Evolutionary conservation across 2,329 filamentous ascomycete species (phyloP), one percentile per base, ranked within the genome.

Genomic region (Phyllosticta citriasiana): DNA sequence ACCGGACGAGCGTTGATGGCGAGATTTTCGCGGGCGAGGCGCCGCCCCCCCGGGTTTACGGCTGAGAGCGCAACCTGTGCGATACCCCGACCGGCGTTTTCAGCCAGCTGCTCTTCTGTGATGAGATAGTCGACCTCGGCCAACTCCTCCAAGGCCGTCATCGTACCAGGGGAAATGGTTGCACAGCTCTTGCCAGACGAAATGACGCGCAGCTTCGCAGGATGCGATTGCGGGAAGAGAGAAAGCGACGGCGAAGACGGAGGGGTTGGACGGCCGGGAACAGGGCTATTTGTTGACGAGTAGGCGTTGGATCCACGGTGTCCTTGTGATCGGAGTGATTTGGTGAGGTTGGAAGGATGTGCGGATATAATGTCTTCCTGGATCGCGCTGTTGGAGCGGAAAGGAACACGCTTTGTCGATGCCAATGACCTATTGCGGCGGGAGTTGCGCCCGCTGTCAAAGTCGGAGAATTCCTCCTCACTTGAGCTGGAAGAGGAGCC

Each of bases 91-190:
- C 89, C 93, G 1, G 92, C 89, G 70, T 93, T 97, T 70, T 97
- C 94, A 0, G 90, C 87, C 78, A 97, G 90, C 73, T 97, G 87
- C 59, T 94, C 90, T 71, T 96, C 91, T 0, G 87, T 89, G 55
- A 97, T 80, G 4, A 91, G 91, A 62, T 95, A 84, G 66, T 97
- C 91, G 52, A 89, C 88, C 63, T 91, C 87, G 0, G 92, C 91
- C 61, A 95, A 89, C 68, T 94, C 92, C 74, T 97, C 94, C 1
- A 97, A 83, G 64, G 94, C 93, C 27, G 96, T 83, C 84, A 97
- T 94, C 70, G 96, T 91, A 50, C 94, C 78, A 5, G 93, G 84
- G 53, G 80, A 82, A 56, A 86, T 78, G 6, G 80, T 80, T 33
- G 83, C 80, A 64, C 84, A 86, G 60, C 76, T 76, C 57, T 79